Conservation (phyloP, 1,284 basidiomycete genomes). For the Microstroma glucosiphilum region DNA sequence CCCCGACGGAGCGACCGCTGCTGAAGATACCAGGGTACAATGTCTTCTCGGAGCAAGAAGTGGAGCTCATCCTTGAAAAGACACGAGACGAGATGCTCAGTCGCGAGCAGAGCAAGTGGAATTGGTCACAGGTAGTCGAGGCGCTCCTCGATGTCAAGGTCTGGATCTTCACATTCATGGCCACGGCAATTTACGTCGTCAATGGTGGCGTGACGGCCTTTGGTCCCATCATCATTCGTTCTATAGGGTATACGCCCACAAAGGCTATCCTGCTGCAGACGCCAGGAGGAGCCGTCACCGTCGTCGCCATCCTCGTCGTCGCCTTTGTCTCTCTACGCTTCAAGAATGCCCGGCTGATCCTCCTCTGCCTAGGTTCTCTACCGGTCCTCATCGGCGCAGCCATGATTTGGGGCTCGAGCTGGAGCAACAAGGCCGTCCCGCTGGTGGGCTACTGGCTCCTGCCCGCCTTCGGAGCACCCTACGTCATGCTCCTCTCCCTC, state of each 20-base stretch:
- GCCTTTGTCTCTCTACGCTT: slow-evolving; percentile 14
- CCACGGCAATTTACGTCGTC: slow-evolving; percentile 51
- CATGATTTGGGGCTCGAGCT: slow-evolving; percentile 53
- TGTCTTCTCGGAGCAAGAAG: slow-evolving; percentile 24
- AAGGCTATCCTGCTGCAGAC: slow-evolving; percentile 54
- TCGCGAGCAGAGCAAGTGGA: slow-evolving; percentile 29
- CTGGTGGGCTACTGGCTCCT: slow-evolving; percentile 55
- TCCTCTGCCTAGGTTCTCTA: slow-evolving; percentile 54
- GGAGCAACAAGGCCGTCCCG: slow-evolving; percentile 52
- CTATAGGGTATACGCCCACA: slow-evolving; percentile 54
- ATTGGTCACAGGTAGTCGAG: slow-evolving; percentile 52
- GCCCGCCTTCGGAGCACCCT: slow-evolving; percentile 55
- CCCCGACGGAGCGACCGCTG: slow-evolving; percentile 46
- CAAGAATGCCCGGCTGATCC: slow-evolving; percentile 46
- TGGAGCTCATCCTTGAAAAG: slow-evolving; percentile 43
- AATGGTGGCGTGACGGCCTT: slow-evolving; percentile 55
- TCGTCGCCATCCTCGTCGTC: slow-evolving; percentile 53
- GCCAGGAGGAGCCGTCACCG: slow-evolving; percentile 52
- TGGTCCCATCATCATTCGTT: slow-evolving; percentile 54
- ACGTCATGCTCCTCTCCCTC: slow-evolving; percentile 54
- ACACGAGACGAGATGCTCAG: slow-evolving; percentile 33
- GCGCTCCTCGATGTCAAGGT: slow-evolving; percentile 54
- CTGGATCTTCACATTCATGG: slow-evolving; percentile 54
- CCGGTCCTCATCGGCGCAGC: slow-evolving; percentile 55
- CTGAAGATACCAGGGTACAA: slow-evolving; percentile 32